Percentiles rank a stretch among this genome's conserved stretches.
phyloP scores from a whole-genome alignment of 805 yeast genomes.

The Lipomyces kockii region DNA sequence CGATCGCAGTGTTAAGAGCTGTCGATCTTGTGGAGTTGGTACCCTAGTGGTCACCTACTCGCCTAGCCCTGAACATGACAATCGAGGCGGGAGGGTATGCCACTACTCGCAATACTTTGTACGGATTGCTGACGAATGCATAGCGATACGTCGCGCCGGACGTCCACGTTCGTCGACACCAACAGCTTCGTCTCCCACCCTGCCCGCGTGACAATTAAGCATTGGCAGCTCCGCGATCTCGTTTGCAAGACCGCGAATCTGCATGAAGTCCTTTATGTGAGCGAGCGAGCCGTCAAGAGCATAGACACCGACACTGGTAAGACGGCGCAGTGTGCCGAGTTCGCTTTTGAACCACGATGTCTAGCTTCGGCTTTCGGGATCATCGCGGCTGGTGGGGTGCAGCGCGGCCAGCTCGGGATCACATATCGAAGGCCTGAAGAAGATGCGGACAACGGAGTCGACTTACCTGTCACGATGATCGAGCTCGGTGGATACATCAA shows the following conservation, averaged over 20 bases:
- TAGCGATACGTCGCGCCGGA: conserved; percentile 22
- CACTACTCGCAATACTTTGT: neutral
- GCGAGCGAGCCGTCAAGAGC: conserved; percentile 56
- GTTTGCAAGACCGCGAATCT: conserved; percentile 55
- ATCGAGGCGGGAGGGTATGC: conserved; percentile 19
- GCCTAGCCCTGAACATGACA: conserved; percentile 14
- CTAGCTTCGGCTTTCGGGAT: conserved; percentile 61
- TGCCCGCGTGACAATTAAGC: conserved; percentile 46
- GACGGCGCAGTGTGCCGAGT: conserved; percentile 51
- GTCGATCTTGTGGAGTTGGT: neutral
- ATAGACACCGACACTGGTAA: conserved; percentile 50
- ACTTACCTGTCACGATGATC: conserved; percentile 48
- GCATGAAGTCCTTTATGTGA: conserved; percentile 61
- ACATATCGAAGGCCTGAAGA: conserved; percentile 51
- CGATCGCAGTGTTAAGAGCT: neutral
- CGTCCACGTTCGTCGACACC: conserved; percentile 30
- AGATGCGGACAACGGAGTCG: neutral
- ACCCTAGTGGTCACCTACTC: neutral
- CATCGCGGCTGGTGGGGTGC: conserved; percentile 59
- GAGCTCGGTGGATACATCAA: conserved; percentile 81
- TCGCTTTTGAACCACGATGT: conserved; percentile 73
- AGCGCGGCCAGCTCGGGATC: conserved; percentile 69
- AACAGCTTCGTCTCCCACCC: conserved; percentile 25
- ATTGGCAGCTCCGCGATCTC: conserved; percentile 86
- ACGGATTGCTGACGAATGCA: neutral